A percentile compares a stretch with the other conserved stretches of the same genome.
phyloP scores from a whole-genome alignment of 2,329 filamentous ascomycete species.

The Aspergillus terreus region DNA sequence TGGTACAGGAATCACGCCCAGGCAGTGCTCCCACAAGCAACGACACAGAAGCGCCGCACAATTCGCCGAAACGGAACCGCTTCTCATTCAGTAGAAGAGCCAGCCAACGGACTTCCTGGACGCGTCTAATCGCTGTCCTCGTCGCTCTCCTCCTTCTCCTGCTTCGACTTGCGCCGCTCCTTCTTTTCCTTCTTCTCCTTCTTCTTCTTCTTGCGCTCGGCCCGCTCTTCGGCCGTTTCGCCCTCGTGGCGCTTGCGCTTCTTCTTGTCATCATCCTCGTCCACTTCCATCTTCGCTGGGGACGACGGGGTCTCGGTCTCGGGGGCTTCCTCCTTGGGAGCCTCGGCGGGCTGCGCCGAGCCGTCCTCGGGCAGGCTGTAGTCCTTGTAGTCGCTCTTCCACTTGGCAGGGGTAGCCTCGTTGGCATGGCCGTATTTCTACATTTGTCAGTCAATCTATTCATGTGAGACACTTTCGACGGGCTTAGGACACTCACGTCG shows the following conservation, averaged over 20 bases:
- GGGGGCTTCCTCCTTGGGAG: slow-evolving; percentile 34
- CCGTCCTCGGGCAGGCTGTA: slow-evolving; percentile 57
- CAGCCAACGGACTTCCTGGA: slow-evolving; percentile 22
- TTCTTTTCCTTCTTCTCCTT: slow-evolving; percentile 55
- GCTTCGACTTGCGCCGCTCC: slow-evolving; percentile 76
- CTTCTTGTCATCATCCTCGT: slow-evolving; percentile 47
- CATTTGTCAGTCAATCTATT: neutral
- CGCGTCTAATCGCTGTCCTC: slow-evolving; percentile 38
- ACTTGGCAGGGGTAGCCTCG: slow-evolving; percentile 88
- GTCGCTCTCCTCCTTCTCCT: slow-evolving; percentile 70
- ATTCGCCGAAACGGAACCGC: slow-evolving; percentile 4
- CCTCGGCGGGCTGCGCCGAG: slow-evolving; percentile 45
- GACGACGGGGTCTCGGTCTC: slow-evolving; percentile 26
- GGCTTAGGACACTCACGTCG: slow-evolving; percentile 54
- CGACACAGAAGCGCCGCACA: slow-evolving; percentile 1
- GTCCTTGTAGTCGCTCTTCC: slow-evolving; percentile 91
- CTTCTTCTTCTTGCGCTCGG: slow-evolving; percentile 50
- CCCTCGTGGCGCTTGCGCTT: slow-evolving; percentile 56
- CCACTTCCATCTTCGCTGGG: slow-evolving; percentile 40
- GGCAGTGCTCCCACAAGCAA: slow-evolving; percentile 8
- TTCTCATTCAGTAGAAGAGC: slow-evolving; percentile 6
- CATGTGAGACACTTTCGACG: slow-evolving; percentile 25
- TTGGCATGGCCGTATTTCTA: slow-evolving; percentile 89
- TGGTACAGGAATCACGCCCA: slow-evolving; percentile 37
- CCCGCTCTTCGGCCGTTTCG: slow-evolving; percentile 48